Evolutionary conservation across 129 eudicot genomes (phyloP).

Genomic region (Flaveria sonorensis): DNA sequence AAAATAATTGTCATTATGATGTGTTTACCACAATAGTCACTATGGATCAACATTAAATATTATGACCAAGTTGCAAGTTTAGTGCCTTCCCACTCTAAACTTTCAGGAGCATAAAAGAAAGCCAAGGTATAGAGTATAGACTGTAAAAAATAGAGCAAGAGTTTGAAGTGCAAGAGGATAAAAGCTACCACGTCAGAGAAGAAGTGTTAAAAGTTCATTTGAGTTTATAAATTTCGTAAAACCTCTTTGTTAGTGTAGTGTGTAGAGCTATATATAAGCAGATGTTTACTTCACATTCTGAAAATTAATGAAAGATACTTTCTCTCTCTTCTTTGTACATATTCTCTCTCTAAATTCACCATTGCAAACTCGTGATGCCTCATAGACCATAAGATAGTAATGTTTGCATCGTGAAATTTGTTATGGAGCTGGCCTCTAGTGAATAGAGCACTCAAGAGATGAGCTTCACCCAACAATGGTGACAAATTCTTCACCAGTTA

Average conservation of each 20-base stretch:
- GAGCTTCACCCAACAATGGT: not conserved
- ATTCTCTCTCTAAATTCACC: not conserved
- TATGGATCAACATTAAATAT: not conserved
- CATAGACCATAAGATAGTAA: not conserved
- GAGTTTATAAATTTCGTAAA: not conserved
- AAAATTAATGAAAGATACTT: not conserved
- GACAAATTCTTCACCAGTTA: not conserved
- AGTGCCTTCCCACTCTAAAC: not conserved
- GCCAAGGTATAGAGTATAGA: not conserved
- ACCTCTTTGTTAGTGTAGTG: not conserved
- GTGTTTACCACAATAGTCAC: not conserved
- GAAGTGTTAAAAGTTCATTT: not conserved
- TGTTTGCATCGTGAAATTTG: not conserved
- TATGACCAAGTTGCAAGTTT: not conserved
- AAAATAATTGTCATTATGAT: too few relatives aligned
- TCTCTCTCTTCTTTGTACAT: not conserved
- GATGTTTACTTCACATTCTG: not conserved
- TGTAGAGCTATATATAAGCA: not conserved
- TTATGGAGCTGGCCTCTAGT: not conserved
- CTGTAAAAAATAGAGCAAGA: not conserved
- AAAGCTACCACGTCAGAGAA: not conserved
- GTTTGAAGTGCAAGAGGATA: not conserved
- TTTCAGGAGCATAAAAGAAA: not conserved
- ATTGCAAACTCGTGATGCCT: constrained; percentile 4
- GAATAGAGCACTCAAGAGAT: not conserved